phyloP scores from a whole-genome alignment of 805 yeast species.

The Spencermartinsiella europaea region DNA sequence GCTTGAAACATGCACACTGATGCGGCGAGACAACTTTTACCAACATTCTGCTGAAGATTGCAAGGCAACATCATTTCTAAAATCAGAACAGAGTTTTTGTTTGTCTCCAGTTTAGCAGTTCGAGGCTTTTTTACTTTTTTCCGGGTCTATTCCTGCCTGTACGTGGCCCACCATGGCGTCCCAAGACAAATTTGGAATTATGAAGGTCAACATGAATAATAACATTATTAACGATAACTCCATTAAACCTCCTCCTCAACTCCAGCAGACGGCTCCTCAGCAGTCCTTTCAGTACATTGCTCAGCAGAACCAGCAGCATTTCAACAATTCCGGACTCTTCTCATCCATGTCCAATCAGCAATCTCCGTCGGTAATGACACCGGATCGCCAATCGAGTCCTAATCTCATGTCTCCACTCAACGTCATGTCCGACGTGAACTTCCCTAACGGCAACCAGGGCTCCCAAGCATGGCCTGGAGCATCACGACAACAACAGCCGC shows the following conservation, averaged over 20 bases:
- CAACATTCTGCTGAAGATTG: too few species aligned
- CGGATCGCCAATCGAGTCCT: neutral
- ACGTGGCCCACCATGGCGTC: constrained; percentile 2
- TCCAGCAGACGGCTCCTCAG: constrained; percentile 1
- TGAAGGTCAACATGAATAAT: constrained; percentile 11
- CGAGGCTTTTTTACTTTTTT: too few species aligned
- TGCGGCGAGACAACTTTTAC: too few species aligned
- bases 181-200: constrained; percentile 12
- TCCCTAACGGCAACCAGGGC: neutral
- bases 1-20: too few species aligned
- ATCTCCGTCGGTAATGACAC: neutral
- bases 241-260: neutral
- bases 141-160: too few species aligned
- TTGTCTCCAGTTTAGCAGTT: too few species aligned
- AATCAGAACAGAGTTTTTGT: too few species aligned
- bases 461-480: neutral
- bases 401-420: neutral
- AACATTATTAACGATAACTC: constrained; percentile 5
- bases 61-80: too few species aligned
- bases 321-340: neutral
- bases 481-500: constrained; percentile 6
- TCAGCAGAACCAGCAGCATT: neutral
- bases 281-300: neutral
- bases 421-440: neutral
- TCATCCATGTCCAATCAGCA: neutral